phyloP scores from a whole-genome alignment of 2,329 filamentous ascomycete genomes.

The Knoxdaviesia proteae region DNA sequence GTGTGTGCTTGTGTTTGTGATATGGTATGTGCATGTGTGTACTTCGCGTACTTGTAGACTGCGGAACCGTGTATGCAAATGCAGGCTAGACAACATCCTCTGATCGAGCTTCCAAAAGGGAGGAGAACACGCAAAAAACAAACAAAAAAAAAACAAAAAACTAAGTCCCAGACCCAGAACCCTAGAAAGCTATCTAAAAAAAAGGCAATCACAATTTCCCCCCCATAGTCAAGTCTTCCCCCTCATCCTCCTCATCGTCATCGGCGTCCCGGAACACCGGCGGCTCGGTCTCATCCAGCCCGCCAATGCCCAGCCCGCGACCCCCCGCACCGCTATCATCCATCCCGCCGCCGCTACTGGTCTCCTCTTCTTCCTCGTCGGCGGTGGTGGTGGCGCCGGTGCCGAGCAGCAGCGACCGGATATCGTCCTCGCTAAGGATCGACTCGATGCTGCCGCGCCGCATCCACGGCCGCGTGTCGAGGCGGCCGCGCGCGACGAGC shows the following conservation, averaged over 20 bases:
- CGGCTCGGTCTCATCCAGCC: too few relatives aligned
- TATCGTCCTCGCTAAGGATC: conserved; percentile 39
- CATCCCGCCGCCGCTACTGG: neutral
- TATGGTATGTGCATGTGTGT: neutral
- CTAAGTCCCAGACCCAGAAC: neutral
- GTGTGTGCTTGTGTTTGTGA: neutral
- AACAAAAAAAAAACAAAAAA: neutral
- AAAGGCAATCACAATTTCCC: neutral
- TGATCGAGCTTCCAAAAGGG: neutral
- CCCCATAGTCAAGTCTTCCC: neutral
- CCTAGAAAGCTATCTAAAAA: too few relatives aligned
- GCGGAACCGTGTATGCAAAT: neutral
- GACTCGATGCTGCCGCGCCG: conserved; percentile 34
- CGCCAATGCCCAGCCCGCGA: too few relatives aligned
- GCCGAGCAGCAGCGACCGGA: conserved; percentile 24
- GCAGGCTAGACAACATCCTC: neutral
- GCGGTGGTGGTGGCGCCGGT: conserved; percentile 8
- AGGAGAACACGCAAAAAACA: neutral
- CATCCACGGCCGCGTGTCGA: conserved; percentile 26
- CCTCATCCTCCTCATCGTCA: conserved; percentile 1
- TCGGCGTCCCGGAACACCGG: too few relatives aligned
- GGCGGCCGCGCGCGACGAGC: conserved; percentile 35
- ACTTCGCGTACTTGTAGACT: neutral
- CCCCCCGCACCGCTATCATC: neutral
- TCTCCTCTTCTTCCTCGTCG: conserved; percentile 8